phyloP scores from a whole-genome alignment of 768 basidiomycete species.

The Amyloporia xantha region DNA sequence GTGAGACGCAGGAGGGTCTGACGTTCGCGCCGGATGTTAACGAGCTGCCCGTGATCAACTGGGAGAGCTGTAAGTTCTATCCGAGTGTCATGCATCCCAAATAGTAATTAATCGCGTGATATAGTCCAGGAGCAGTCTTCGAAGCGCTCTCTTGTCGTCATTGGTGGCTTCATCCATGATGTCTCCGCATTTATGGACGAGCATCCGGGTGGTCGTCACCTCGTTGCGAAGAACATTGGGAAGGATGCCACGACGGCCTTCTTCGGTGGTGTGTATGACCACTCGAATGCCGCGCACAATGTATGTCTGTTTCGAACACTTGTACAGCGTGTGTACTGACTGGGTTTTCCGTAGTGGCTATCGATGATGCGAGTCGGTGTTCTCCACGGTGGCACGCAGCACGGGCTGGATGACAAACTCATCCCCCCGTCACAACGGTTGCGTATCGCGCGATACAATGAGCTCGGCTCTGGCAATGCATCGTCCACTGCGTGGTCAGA shows the following conservation, averaged over 20 bases:
- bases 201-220: conserved; percentile 70
- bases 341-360: conserved; percentile 41
- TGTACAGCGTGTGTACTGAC: neutral
- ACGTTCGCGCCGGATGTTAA: conserved; percentile 53
- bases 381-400: conserved; percentile 58
- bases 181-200: conserved; percentile 62
- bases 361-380: conserved; percentile 75
- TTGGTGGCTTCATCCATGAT: conserved; percentile 88
- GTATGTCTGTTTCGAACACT: conserved; percentile 30
- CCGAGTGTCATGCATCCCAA: neutral
- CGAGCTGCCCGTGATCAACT: conserved; percentile 68
- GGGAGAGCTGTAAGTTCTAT: conserved; percentile 65
- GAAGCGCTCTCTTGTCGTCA: conserved; percentile 57
- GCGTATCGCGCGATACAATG: conserved; percentile 26
- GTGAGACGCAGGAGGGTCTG: conserved; percentile 53
- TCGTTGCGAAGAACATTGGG: conserved; percentile 59
- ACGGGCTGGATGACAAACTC: conserved; percentile 33
- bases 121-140: conserved; percentile 64
- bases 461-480: conserved; percentile 27
- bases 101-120: neutral
- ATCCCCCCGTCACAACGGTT: conserved; percentile 42
- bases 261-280: conserved; percentile 78
- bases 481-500: conserved; percentile 27
- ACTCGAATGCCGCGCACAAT: conserved; percentile 80
- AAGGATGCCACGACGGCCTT: conserved; percentile 81